Conservation (phyloP, 2,329 filamentous ascomycete species). For the Meredithiella fracta region DNA sequence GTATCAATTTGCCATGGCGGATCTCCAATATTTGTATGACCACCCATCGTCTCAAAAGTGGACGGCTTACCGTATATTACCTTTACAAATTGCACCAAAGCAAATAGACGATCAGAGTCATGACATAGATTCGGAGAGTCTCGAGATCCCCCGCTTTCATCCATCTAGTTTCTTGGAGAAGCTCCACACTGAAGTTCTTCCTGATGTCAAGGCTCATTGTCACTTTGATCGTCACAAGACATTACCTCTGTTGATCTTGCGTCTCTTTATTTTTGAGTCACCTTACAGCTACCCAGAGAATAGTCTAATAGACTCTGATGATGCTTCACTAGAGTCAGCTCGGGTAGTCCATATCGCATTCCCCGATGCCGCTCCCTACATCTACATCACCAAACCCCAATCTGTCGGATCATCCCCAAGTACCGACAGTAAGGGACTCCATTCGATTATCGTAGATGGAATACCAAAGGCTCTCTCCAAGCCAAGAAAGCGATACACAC, state of each 20-base stretch:
- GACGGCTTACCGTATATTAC: conserved; percentile 44
- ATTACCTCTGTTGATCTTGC: conserved; percentile 56
- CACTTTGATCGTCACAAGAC: conserved; percentile 56
- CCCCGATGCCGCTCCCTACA: conserved; percentile 59
- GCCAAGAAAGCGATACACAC: conserved; percentile 52
- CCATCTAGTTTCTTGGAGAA: conserved; percentile 64
- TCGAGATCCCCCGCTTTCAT: conserved; percentile 55
- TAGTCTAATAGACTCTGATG: not conserved
- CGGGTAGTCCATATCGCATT: conserved; percentile 68
- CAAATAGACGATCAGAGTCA: conserved; percentile 19
- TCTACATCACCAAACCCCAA: conserved; percentile 47
- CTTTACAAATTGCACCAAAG: conserved; percentile 26
- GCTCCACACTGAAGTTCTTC: conserved; percentile 56
- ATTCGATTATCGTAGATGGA: conserved; percentile 56
- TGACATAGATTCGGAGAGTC: conserved; percentile 27
- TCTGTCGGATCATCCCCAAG: conserved; percentile 25
- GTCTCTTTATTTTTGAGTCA: conserved; percentile 64
- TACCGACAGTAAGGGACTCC: conserved; percentile 45
- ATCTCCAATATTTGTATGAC: conserved; percentile 49
- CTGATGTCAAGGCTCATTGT: conserved; percentile 71
- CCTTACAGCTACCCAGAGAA: conserved; percentile 38
- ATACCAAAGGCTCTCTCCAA: conserved; percentile 69
- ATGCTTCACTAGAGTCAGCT: conserved; percentile 25
- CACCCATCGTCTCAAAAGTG: conserved; percentile 48
- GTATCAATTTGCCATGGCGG: conserved; percentile 53